Evolutionary conservation across 2,329 filamentous ascomycete species (phyloP).

Genomic region (Monosporascus ibericus): DNA sequence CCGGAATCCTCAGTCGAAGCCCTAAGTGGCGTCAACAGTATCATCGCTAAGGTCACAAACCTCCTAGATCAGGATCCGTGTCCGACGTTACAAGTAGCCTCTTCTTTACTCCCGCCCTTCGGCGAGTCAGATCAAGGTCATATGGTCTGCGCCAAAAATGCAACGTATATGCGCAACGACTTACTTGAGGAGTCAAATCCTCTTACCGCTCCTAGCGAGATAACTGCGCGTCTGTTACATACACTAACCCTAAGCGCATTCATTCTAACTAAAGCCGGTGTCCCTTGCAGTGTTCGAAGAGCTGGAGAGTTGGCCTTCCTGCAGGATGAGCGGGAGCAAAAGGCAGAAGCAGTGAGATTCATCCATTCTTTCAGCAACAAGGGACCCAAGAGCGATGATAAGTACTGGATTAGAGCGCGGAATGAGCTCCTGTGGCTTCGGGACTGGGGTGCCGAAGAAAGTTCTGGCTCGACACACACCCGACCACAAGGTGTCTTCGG

Average conservation of each 20-base stretch:
- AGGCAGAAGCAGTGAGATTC: conserved; percentile 50
- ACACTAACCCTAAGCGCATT: conserved; percentile 57
- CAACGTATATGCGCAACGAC: conserved; percentile 40
- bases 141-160: conserved; percentile 34
- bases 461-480: conserved; percentile 17
- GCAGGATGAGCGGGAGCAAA: conserved; percentile 59
- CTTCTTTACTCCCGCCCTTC: conserved; percentile 39
- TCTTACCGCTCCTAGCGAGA: conserved; percentile 54
- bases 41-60: conserved; percentile 52
- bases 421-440: conserved; percentile 67
- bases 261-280: conserved; percentile 45
- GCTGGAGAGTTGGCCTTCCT: conserved; percentile 60
- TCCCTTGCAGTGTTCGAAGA: conserved; percentile 43
- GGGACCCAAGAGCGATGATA: conserved; percentile 53
- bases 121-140: conserved; percentile 23
- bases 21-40: conserved; percentile 52
- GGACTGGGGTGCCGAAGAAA: conserved; percentile 57
- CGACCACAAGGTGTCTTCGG: conserved; percentile 49
- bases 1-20: conserved; percentile 52
- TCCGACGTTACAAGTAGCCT: conserved; percentile 42
- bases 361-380: conserved; percentile 46
- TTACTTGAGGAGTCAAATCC: conserved; percentile 55
- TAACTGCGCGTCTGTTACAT: conserved; percentile 54
- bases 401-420: conserved; percentile 56
- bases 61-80: conserved; percentile 56